phyloP scores from a whole-genome alignment of 805 yeast species.

The Myxozyma sirexii region DNA sequence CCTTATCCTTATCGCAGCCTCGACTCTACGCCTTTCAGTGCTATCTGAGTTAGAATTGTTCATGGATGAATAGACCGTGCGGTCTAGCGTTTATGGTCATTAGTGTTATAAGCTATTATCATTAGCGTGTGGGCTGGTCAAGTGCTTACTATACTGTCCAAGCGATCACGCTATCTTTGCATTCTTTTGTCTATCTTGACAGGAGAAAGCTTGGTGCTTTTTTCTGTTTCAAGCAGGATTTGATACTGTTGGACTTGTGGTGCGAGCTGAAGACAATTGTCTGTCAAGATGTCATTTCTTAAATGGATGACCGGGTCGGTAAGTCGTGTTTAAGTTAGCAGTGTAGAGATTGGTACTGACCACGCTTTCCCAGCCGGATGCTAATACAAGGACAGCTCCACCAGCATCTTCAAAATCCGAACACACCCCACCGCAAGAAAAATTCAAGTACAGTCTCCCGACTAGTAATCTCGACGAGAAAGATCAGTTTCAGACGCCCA shows the following conservation, averaged over 20 bases:
- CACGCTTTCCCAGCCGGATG: not conserved
- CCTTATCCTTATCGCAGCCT: not conserved
- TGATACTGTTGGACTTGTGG: not conserved
- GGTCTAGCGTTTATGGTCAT: no score
- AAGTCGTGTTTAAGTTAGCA: not conserved
- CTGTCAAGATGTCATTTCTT: constrained; percentile 4
- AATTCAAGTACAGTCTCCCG: not conserved
- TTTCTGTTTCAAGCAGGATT: no score
- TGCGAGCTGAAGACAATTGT: not conserved
- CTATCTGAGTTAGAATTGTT: no score
- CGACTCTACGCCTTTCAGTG: no score
- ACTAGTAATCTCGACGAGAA: not conserved
- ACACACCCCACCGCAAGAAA: not conserved
- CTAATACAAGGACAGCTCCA: not conserved
- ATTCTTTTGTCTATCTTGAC: no score
- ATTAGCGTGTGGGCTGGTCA: no score
- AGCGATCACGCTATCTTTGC: no score
- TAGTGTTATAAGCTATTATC: no score
- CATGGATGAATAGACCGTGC: no score
- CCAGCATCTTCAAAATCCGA: no score
- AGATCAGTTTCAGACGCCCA: not conserved
- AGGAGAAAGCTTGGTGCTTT: no score
- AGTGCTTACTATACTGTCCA: no score
- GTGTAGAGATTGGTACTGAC: not conserved
- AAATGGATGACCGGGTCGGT: constrained; percentile 9